phyloP scores from a whole-genome alignment of 2,329 filamentous ascomycete species.

The Madurella mycetomatis region DNA sequence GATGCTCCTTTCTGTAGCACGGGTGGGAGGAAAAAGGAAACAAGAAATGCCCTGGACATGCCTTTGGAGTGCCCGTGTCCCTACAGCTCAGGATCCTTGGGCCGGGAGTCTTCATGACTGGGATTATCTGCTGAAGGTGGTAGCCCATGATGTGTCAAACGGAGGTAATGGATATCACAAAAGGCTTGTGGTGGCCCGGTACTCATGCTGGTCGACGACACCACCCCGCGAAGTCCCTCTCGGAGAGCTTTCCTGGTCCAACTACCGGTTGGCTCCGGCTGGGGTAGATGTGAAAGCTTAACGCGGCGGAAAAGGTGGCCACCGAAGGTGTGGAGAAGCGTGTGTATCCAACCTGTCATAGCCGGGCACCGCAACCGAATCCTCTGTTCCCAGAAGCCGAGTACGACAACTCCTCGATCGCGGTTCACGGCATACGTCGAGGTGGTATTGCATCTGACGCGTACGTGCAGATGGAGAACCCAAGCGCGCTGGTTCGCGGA shows the following conservation, averaged over 20 bases:
- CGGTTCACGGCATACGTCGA: neutral
- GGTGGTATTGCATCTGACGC: conserved; percentile 22
- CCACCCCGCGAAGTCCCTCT: neutral
- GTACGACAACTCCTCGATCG: neutral
- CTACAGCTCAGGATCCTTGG: too few species aligned
- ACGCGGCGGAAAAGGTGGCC: conserved; percentile 5
- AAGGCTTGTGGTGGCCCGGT: neutral
- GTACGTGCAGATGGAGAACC: conserved; percentile 3
- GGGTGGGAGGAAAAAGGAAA: too few species aligned
- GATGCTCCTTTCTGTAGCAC: too few species aligned
- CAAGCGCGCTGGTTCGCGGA: conserved; percentile 13
- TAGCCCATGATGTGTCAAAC: conserved; percentile 1
- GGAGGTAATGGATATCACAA: neutral
- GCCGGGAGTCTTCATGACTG: too few species aligned
- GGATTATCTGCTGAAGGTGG: too few species aligned
- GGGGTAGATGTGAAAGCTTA: conserved; percentile 11
- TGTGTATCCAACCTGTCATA: neutral
- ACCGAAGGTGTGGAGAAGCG: neutral
- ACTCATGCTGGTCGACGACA: neutral
- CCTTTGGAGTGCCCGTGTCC: too few species aligned
- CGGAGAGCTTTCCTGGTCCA: conserved; percentile 4
- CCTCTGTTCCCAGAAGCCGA: neutral
- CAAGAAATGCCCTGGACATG: too few species aligned
- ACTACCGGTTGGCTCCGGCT: conserved; percentile 19
- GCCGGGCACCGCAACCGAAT: neutral